Percentiles rank a stretch among this genome's conserved stretches.
phyloP scores from a whole-genome alignment of 495 filamentous ascomycete genomes.

The Evernia prunastri region DNA sequence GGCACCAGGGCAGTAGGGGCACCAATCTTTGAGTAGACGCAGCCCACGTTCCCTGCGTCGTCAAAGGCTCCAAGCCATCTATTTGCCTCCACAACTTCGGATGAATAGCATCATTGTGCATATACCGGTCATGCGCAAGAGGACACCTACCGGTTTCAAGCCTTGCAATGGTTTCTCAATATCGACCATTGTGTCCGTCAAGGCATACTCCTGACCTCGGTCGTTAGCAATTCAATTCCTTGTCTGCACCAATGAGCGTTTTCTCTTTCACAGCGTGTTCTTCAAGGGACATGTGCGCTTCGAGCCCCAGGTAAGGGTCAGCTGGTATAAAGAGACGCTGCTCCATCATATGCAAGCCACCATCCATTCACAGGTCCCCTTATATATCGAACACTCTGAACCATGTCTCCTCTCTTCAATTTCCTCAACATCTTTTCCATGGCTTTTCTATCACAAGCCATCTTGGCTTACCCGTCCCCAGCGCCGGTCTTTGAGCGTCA shows the following conservation, averaged over 20 bases:
- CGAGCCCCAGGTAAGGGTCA: background rate
- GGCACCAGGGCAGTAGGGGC: too few relatives aligned
- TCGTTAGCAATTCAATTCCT: background rate
- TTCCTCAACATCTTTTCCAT: slow-evolving; percentile 4
- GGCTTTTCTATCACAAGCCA: slow-evolving; percentile 4
- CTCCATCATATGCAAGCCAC: slow-evolving; percentile 5
- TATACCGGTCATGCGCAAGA: slow-evolving; percentile 5
- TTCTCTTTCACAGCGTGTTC: slow-evolving; percentile 3
- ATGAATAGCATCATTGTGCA: slow-evolving; percentile 13
- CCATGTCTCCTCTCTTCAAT: slow-evolving; percentile 9
- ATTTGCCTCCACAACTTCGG: slow-evolving; percentile 4
- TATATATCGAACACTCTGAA: background rate
- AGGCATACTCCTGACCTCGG: slow-evolving; percentile 2
- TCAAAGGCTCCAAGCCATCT: background rate
- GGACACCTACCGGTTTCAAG: background rate
- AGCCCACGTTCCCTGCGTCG: slow-evolving; percentile 11
- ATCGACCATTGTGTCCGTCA: slow-evolving; percentile 9
- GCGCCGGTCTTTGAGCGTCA: slow-evolving; percentile 17
- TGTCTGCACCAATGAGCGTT: slow-evolving; percentile 3
- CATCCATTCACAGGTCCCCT: background rate
- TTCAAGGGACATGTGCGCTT: background rate
- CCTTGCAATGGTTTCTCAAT: background rate
- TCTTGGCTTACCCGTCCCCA: slow-evolving; percentile 7
- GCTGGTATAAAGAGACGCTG: slow-evolving; percentile 5
- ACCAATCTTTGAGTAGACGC: slow-evolving; percentile 13